Conservation (phyloP, 2,329 filamentous ascomycete genomes). For the Calonectria crousiana region DNA sequence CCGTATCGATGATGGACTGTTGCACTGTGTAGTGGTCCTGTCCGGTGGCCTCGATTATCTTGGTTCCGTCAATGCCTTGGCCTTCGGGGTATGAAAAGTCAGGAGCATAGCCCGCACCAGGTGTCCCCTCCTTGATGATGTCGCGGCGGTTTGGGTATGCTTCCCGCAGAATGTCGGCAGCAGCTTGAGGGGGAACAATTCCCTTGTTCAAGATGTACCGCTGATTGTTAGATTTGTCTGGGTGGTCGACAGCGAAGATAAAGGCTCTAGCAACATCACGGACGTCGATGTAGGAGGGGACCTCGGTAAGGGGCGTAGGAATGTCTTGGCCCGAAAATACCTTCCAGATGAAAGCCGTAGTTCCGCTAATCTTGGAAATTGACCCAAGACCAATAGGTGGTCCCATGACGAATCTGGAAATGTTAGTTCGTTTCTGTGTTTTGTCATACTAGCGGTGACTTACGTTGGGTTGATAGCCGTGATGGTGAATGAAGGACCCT, state of each 20-base stretch:
- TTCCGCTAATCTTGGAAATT: slow-evolving; percentile 33
- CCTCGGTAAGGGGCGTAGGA: slow-evolving; percentile 25
- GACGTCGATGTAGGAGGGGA: slow-evolving; percentile 37
- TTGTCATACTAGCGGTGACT: background rate
- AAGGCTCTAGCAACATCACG: slow-evolving; percentile 39
- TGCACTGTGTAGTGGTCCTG: slow-evolving; percentile 33
- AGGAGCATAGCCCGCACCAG: slow-evolving; percentile 35
- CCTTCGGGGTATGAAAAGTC: slow-evolving; percentile 27
- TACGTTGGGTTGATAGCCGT: slow-evolving; percentile 41
- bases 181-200: slow-evolving; percentile 36
- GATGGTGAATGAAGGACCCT: slow-evolving; percentile 36
- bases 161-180: slow-evolving; percentile 40
- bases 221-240: slow-evolving; percentile 35
- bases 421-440: background rate
- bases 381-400: slow-evolving; percentile 35
- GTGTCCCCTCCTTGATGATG: slow-evolving; percentile 36
- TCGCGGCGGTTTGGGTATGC: slow-evolving; percentile 35
- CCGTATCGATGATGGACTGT: slow-evolving; percentile 39
- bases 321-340: slow-evolving; percentile 40
- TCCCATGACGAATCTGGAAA: slow-evolving; percentile 41
- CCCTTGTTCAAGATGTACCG: slow-evolving; percentile 36
- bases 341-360: slow-evolving; percentile 39
- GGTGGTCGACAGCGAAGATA: slow-evolving; percentile 37
- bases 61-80: slow-evolving; percentile 34
- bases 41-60: slow-evolving; percentile 32